A percentile compares a stretch with the other conserved stretches of the same genome.
These are phyloP conservation scores for Eimeria mitis DNA, from an alignment of 169 alveolate species.

Conservation along the genomic window DNA sequence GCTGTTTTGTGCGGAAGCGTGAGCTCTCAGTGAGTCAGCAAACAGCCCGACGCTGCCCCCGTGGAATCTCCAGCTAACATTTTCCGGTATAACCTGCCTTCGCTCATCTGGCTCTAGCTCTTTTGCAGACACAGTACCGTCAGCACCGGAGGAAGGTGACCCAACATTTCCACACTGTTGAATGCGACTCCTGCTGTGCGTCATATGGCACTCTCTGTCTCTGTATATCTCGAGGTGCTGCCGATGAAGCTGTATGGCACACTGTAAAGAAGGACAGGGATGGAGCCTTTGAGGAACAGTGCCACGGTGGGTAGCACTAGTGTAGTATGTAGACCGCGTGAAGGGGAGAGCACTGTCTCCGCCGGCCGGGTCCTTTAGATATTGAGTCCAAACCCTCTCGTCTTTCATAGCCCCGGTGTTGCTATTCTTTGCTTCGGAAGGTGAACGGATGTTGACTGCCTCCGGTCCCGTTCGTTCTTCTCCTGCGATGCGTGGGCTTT, in stretches of 20 bases:
- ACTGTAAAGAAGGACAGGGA: constrained; percentile 41
- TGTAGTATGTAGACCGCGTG: neutral
- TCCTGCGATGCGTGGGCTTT: neutral
- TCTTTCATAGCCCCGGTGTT: neutral
- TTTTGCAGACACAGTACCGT: neutral
- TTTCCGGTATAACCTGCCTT: neutral
- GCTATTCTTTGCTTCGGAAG: neutral
- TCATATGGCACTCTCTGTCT: constrained; percentile 7
- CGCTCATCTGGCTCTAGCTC: neutral
- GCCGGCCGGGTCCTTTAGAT: neutral
- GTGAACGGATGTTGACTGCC: neutral
- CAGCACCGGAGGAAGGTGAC: neutral
- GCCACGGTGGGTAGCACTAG: constrained; percentile 35
- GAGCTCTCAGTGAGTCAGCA: neutral
- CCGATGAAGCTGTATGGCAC: constrained; percentile 52
- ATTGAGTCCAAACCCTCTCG: neutral
- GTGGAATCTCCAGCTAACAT: neutral
- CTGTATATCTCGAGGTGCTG: constrained; percentile 12
- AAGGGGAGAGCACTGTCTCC: neutral
- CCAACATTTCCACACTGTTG: neutral
- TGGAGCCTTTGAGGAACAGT: constrained; percentile 38
- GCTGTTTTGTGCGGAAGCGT: neutral
- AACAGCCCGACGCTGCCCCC: constrained; percentile 22
- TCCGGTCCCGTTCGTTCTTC: neutral
- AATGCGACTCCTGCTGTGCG: neutral